Evolutionary conservation across 1,284 basidiomycete species (phyloP).

Genomic region (Abortiporus biennis): DNA sequence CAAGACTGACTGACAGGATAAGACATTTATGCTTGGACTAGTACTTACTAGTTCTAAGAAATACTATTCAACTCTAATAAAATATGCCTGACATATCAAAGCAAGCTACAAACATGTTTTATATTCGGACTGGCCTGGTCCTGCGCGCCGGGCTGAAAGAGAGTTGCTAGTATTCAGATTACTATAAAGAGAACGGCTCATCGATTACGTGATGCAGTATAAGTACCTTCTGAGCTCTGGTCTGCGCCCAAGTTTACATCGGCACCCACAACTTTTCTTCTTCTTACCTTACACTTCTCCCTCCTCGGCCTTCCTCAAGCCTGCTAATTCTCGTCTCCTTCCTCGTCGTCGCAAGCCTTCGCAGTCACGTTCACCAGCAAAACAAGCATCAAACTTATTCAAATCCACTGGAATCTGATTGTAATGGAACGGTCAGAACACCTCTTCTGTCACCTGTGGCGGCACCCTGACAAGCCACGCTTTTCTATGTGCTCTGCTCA

Average conservation of each 20-base stretch:
- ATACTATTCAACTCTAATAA: no score
- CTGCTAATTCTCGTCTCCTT: not conserved
- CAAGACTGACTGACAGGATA: no score
- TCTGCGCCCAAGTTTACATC: not conserved
- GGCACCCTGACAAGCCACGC: slow-evolving; percentile 13
- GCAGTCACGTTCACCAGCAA: not conserved
- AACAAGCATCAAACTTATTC: not conserved
- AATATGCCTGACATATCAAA: no score
- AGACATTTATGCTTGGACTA: no score
- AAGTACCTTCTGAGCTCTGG: no score
- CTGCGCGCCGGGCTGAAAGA: no score
- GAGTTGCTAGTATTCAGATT: no score
- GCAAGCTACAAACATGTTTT: no score
- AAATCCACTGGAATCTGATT: slow-evolving; percentile 4
- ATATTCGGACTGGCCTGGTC: no score
- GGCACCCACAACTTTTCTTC: slow-evolving; percentile 1
- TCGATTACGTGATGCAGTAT: slow-evolving; percentile 10
- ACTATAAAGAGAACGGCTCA: slow-evolving; percentile 5
- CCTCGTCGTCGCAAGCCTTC: not conserved
- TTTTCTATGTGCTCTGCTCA: slow-evolving; percentile 7
- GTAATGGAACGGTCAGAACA: slow-evolving; percentile 13
- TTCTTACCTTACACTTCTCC: not conserved
- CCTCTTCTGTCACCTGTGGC: slow-evolving; percentile 3
- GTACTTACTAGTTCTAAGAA: no score
- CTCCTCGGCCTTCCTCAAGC: not conserved